phyloP scores from a whole-genome alignment of 1,284 basidiomycete species.

The Rhizoctonia solani region DNA sequence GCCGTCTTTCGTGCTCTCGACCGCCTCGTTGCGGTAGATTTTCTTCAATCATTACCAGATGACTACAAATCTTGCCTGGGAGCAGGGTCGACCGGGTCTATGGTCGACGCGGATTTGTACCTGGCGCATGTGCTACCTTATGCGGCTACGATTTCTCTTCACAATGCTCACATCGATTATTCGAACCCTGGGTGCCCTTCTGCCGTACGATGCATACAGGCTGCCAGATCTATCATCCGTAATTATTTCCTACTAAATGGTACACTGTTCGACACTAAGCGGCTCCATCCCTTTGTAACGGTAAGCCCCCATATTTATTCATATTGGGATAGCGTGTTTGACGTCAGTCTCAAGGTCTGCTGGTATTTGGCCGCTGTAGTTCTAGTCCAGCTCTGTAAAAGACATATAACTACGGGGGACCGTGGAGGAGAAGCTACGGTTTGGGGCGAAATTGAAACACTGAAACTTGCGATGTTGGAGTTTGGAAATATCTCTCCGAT shows the following conservation, averaged over 20 bases:
- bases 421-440: constrained; percentile 67
- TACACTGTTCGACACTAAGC: constrained; percentile 74
- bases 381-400: constrained; percentile 79
- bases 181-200: constrained; percentile 64
- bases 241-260: constrained; percentile 74
- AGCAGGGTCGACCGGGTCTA: constrained; percentile 49
- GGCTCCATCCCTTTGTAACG: constrained; percentile 77
- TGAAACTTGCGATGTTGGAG: constrained; percentile 75
- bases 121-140: constrained; percentile 82
- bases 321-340: neutral
- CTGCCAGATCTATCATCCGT: constrained; percentile 69
- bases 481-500: constrained; percentile 79
- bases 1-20: constrained; percentile 69
- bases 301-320: constrained; percentile 51
- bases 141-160: constrained; percentile 81
- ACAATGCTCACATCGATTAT: constrained; percentile 78
- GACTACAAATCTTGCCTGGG: constrained; percentile 60
- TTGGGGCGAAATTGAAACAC: constrained; percentile 73
- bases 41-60: constrained; percentile 68
- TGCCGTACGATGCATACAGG: constrained; percentile 68
- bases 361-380: constrained; percentile 86
- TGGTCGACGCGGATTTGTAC: constrained; percentile 76
- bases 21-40: constrained; percentile 63
- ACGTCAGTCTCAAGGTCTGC: constrained; percentile 62
- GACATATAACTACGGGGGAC: constrained; percentile 76